Evolutionary conservation across 345 rosid species (phyloP).

Genomic region (Lepidium africanum): DNA sequence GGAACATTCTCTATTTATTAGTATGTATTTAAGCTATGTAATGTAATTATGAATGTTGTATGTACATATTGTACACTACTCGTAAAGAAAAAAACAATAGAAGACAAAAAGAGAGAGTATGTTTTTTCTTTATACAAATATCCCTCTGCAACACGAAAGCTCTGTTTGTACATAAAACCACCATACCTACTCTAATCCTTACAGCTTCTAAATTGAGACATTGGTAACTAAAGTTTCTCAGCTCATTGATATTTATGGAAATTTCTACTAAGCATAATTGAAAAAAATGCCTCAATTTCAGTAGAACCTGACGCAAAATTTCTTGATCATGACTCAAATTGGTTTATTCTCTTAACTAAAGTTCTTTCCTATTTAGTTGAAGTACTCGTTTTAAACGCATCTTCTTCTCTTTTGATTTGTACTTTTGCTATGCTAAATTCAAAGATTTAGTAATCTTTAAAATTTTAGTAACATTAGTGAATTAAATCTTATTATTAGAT

Average conservation of each 20-base stretch:
- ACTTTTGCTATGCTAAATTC: not conserved
- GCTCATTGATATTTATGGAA: not conserved
- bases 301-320: not conserved
- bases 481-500: no score
- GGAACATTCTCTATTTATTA: not conserved
- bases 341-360: not conserved
- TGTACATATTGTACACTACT: not conserved
- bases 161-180: constrained; percentile 2
- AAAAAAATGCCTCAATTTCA: not conserved
- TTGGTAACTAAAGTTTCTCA: not conserved
- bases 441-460: no score
- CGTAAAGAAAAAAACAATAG: not conserved
- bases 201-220: not conserved
- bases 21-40: not conserved
- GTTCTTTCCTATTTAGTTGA: not conserved
- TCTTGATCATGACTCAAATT: not conserved
- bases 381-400: not conserved
- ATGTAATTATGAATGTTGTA: not conserved
- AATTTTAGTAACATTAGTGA: no score
- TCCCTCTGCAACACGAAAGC: not conserved
- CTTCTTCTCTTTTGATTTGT: not conserved
- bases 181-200: not conserved
- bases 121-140: not conserved
- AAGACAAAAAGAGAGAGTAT: not conserved
- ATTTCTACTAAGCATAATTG: not conserved